Conservation (phyloP, 2,329 filamentous ascomycete species). For the Beauveria asiatica region DNA sequence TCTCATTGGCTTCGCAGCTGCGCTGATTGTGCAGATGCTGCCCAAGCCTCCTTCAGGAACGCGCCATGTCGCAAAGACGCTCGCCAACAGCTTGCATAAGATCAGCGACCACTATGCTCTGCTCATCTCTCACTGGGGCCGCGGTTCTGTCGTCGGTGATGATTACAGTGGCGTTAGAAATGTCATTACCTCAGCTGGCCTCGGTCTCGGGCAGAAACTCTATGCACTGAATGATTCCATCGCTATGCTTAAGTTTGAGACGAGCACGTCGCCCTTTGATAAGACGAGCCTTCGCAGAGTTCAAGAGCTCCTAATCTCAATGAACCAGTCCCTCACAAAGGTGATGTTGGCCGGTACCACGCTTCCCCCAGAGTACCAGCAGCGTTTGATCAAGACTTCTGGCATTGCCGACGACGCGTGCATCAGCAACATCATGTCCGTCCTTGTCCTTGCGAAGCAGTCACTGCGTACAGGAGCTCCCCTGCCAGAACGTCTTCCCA, state of each 20-base stretch:
- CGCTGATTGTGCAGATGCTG: slow-evolving; percentile 37
- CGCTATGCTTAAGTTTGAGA: slow-evolving; percentile 21
- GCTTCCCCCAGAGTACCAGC: slow-evolving; percentile 32
- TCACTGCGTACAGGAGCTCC: slow-evolving; percentile 38
- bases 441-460: slow-evolving; percentile 37
- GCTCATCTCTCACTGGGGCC: slow-evolving; percentile 35
- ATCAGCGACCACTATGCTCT: slow-evolving; percentile 42
- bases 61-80: slow-evolving; percentile 33
- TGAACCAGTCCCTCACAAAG: slow-evolving; percentile 26
- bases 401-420: slow-evolving; percentile 34
- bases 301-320: slow-evolving; percentile 22
- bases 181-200: slow-evolving; percentile 14
- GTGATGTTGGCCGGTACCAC: slow-evolving; percentile 25
- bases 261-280: slow-evolving; percentile 24
- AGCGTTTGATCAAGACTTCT: slow-evolving; percentile 26
- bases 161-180: slow-evolving; percentile 18
- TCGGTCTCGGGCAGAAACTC: slow-evolving; percentile 23
- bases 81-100: slow-evolving; percentile 33
- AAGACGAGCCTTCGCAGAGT: slow-evolving; percentile 22
- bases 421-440: slow-evolving; percentile 43
- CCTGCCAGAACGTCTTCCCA: slow-evolving; percentile 37
- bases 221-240: slow-evolving; percentile 19
- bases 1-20: slow-evolving; percentile 34
- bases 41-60: slow-evolving; percentile 38
- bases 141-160: slow-evolving; percentile 17